A percentile compares a stretch with the other conserved stretches of the same genome.
These are phyloP conservation scores for Cardiospermum halicacabum DNA, from an alignment of 345 rosid genomes.

Conservation along the genomic window DNA sequence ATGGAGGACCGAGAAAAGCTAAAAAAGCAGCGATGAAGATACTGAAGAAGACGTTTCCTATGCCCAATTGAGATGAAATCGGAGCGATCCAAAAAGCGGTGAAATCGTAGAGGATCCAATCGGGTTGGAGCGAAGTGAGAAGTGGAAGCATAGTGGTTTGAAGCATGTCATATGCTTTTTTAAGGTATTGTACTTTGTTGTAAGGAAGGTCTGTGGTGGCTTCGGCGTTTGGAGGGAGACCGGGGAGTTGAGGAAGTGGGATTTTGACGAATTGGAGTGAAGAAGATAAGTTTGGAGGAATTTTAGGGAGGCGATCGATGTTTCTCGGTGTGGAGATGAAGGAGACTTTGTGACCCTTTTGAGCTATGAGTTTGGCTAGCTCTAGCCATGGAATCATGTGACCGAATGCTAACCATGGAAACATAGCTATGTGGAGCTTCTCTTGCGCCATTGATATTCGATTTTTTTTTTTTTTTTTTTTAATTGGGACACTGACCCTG, in stretches of 20 bases:
- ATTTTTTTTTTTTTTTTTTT: too few relatives aligned
- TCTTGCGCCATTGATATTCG: too few relatives aligned
- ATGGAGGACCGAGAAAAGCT: not conserved
- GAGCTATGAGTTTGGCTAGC: slow-evolving; percentile 21
- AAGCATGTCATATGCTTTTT: slow-evolving; percentile 23
- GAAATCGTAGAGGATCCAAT: slow-evolving; percentile 31
- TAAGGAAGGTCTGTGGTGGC: not conserved
- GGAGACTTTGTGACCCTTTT: not conserved
- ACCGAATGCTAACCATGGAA: slow-evolving; percentile 31
- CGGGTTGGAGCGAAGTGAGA: slow-evolving; percentile 7
- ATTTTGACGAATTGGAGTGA: slow-evolving; percentile 4
- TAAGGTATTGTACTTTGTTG: slow-evolving; percentile 20
- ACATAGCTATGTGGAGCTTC: slow-evolving; percentile 37
- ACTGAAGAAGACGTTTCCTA: slow-evolving; percentile 16
- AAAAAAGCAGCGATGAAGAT: slow-evolving; percentile 4
- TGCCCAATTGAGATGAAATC: slow-evolving; percentile 8
- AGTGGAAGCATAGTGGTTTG: slow-evolving; percentile 3
- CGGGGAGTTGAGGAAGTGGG: not conserved
- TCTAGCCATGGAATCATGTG: slow-evolving; percentile 26
- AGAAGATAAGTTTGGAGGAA: not conserved
- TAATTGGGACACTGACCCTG: too few relatives aligned
- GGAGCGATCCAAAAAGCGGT: slow-evolving; percentile 22
- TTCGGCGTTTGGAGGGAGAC: not conserved
- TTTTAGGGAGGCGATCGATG: not conserved
- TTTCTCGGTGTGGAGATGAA: slow-evolving; percentile 11